Conservation (phyloP, 2,329 filamentous ascomycete species). For the Nannizziopsis barbatae region DNA sequence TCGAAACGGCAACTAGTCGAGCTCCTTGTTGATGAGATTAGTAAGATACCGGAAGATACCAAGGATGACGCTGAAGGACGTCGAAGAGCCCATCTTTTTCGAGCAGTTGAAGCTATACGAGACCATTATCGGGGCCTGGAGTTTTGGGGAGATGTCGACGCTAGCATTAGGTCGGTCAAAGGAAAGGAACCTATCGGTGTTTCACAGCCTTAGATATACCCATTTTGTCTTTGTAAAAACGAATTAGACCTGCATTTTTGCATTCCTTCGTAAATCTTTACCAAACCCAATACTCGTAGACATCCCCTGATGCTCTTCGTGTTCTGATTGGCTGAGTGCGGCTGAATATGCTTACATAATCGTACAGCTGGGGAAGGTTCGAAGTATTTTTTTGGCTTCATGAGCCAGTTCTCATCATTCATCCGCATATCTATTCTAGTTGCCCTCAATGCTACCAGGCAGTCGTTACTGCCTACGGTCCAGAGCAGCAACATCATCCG, state of each 20-base stretch:
- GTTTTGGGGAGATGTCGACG: conserved; percentile 64
- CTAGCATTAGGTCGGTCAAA: conserved; percentile 2
- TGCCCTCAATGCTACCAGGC: conserved; percentile 33
- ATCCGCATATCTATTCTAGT: neutral
- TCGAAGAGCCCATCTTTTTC: conserved; percentile 57
- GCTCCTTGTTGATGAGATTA: conserved; percentile 54
- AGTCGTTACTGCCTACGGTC: conserved; percentile 33
- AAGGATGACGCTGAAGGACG: conserved; percentile 37
- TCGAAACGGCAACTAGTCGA: conserved; percentile 67
- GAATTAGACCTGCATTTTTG: neutral
- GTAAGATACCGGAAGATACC: conserved; percentile 36
- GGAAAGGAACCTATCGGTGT: neutral
- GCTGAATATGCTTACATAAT: too few relatives aligned
- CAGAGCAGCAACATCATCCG: conserved; percentile 27
- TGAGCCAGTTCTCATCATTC: neutral
- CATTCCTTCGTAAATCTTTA: too few relatives aligned
- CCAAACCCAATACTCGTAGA: too few relatives aligned
- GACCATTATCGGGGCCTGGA: conserved; percentile 70
- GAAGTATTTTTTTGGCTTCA: too few relatives aligned
- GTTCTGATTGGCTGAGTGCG: too few relatives aligned
- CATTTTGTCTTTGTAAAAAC: neutral
- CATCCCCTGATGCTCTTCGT: too few relatives aligned
- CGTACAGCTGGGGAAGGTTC: too few relatives aligned
- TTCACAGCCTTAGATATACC: neutral
- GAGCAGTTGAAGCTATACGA: conserved; percentile 59